phyloP scores from a whole-genome alignment of 768 basidiomycete genomes.

The Fomitopsis pulvina region DNA sequence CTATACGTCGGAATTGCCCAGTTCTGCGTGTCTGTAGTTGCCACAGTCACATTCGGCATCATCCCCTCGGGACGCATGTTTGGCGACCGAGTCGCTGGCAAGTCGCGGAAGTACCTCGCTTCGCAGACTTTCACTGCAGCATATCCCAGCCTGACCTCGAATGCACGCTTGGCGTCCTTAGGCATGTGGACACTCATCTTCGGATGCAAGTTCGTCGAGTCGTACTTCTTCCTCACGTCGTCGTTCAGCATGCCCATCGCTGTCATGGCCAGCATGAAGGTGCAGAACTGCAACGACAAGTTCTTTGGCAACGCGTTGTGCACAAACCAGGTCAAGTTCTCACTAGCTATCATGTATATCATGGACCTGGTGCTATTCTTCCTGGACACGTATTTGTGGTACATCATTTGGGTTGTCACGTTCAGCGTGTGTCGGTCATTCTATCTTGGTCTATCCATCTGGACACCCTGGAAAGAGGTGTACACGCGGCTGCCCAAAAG shows the following conservation, averaged over 20 bases:
- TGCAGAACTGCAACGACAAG: constrained; percentile 84
- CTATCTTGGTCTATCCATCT: constrained; percentile 89
- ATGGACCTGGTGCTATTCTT: constrained; percentile 99
- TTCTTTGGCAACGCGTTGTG: constrained; percentile 78
- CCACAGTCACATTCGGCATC: constrained; percentile 76
- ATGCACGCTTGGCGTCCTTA: constrained; percentile 78
- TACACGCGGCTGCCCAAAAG: constrained; percentile 94
- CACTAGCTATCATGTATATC: constrained; percentile 96
- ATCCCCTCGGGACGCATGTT: constrained; percentile 98
- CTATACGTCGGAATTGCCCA: constrained; percentile 91
- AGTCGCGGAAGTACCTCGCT: constrained; percentile 96
- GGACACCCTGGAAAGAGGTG: constrained; percentile 99
- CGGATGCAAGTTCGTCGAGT: constrained; percentile 93
- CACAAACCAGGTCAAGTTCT: constrained; percentile 89
- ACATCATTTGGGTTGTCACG: constrained; percentile 97
- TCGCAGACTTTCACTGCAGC: constrained; percentile 99
- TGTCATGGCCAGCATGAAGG: constrained; percentile 94
- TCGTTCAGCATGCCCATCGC: constrained; percentile 96
- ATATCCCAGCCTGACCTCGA: constrained; percentile 72
- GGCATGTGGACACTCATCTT: constrained; percentile 89
- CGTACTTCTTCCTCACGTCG: constrained; percentile 95
- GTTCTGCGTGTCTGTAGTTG: constrained; percentile 84
- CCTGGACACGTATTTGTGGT: constrained; percentile 99
- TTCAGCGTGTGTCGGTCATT: constrained; percentile 91
- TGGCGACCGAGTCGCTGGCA: constrained; percentile 95